These are phyloP conservation scores for Parasitella parasitica DNA, from an alignment of 371 early-diverging fungal species.

Conservation along the genomic window DNA sequence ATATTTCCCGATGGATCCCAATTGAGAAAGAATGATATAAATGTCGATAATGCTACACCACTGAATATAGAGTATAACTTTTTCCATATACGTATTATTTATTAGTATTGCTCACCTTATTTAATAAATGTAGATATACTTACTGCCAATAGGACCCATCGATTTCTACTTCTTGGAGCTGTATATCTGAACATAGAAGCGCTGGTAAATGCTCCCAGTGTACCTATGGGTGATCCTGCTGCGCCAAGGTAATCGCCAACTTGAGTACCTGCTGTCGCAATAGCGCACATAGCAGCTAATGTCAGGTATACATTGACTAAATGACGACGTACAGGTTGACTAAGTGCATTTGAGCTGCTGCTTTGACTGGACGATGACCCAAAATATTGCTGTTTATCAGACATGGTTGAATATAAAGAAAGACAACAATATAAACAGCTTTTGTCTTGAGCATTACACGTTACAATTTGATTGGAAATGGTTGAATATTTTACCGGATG, in stretches of 20 bases:
- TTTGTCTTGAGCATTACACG: background rate
- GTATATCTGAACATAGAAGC: slow-evolving; percentile 28
- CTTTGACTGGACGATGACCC: background rate
- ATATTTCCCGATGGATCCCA: slow-evolving; percentile 40
- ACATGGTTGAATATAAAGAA: slow-evolving; percentile 4
- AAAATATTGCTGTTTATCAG: slow-evolving; percentile 12
- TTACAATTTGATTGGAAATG: background rate
- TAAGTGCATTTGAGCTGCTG: slow-evolving; percentile 15
- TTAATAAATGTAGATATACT: background rate
- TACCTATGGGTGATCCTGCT: slow-evolving; percentile 13
- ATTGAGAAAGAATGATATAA: slow-evolving; percentile 23
- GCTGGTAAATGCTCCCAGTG: slow-evolving; percentile 26
- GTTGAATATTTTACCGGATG: background rate
- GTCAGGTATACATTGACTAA: slow-evolving; percentile 49
- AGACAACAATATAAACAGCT: background rate
- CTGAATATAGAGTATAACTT: slow-evolving; percentile 43
- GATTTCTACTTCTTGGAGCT: slow-evolving; percentile 14
- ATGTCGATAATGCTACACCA: slow-evolving; percentile 35
- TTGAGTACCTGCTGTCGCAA: slow-evolving; percentile 41
- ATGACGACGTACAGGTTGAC: slow-evolving; percentile 47
- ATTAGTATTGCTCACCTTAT: background rate
- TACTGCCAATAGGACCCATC: slow-evolving; percentile 39
- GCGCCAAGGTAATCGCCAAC: slow-evolving; percentile 13
- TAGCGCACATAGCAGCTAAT: slow-evolving; percentile 51
- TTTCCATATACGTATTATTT: too few relatives aligned